phyloP scores from a whole-genome alignment of 208 protist genomes.

The Leishmania arabica region DNA sequence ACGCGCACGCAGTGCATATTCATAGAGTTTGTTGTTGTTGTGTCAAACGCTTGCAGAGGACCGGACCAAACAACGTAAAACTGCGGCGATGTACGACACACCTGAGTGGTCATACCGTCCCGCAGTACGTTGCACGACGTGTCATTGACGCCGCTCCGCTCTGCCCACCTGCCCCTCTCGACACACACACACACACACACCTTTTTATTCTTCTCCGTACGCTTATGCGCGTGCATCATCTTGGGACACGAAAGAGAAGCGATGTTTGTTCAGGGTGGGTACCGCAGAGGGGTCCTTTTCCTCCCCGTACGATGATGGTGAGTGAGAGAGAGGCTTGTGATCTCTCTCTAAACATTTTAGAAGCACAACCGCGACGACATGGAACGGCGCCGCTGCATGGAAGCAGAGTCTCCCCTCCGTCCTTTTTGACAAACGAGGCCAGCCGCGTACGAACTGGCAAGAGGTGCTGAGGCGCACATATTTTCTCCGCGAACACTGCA shows the following conservation, averaged over 20 bases:
- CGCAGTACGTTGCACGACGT: neutral
- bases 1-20: neutral
- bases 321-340: neutral
- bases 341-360: neutral
- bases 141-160: neutral
- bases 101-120: neutral
- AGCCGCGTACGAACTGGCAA: neutral
- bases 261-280: neutral
- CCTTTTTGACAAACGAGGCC: neutral
- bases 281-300: neutral
- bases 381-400: neutral
- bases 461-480: neutral
- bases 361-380: neutral
- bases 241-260: neutral
- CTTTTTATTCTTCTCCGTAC: no score
- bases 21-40: neutral
- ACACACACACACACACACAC: no score
- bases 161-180: neutral
- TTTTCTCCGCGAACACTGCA: neutral
- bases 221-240: neutral
- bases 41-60: neutral
- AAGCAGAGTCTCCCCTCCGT: neutral
- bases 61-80: neutral
- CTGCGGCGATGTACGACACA: neutral
- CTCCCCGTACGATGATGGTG: no score